Evolutionary conservation across 495 filamentous ascomycete species (phyloP).

Genomic region (Xylaria flabelliformis): DNA sequence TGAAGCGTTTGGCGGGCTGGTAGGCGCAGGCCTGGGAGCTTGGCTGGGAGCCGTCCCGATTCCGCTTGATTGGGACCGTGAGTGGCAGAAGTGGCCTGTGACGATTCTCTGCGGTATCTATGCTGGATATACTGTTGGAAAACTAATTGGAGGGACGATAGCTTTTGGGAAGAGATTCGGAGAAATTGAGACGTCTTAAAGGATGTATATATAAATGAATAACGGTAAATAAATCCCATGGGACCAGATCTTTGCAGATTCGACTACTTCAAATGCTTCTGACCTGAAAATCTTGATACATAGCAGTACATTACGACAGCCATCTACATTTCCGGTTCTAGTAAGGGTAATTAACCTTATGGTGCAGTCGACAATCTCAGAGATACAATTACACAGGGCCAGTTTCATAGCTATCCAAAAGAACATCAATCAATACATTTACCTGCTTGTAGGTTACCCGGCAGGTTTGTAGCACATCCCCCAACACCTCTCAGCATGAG

Average conservation of each 20-base stretch:
- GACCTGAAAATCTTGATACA: neutral
- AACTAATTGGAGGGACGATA: constrained; percentile 47
- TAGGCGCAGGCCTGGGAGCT: constrained; percentile 67
- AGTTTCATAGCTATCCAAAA: neutral
- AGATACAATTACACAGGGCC: neutral
- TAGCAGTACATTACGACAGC: neutral
- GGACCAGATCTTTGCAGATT: neutral
- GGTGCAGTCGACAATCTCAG: neutral
- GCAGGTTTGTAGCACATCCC: neutral
- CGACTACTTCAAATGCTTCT: neutral
- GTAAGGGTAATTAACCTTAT: neutral
- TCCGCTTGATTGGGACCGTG: constrained; percentile 91
- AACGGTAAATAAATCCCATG: neutral
- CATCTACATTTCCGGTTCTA: neutral
- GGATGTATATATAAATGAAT: neutral
- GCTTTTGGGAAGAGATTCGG: constrained; percentile 48
- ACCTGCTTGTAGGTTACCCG: neutral
- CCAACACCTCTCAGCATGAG: neutral
- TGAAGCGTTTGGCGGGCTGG: constrained; percentile 70
- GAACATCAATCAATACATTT: neutral
- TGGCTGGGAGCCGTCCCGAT: constrained; percentile 91
- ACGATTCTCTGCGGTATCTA: constrained; percentile 67
- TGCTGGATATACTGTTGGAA: constrained; percentile 47
- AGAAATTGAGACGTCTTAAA: constrained; percentile 14
- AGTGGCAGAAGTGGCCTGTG: constrained; percentile 98